A percentile compares a stretch with the other conserved stretches of the same genome.
These are phyloP conservation scores for Wickerhamiella vanderwaltii DNA, from an alignment of 805 yeast genomes.

Conservation along the genomic window DNA sequence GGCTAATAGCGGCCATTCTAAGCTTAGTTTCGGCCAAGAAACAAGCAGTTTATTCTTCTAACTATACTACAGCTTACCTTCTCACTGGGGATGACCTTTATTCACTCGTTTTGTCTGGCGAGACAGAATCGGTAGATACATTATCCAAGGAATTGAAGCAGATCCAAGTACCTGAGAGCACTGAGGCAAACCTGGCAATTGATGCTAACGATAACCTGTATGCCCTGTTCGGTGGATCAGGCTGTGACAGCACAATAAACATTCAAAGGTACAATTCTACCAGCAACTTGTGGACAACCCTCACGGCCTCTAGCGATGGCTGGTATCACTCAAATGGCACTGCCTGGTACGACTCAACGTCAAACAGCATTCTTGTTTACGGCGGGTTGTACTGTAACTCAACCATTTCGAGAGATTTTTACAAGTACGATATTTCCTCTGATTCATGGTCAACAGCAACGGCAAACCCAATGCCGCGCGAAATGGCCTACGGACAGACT, in stretches of 20 bases:
- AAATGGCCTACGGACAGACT: conserved; percentile 19
- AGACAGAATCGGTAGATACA: background rate
- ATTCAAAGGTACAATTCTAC: conserved; percentile 18
- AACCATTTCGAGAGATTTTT: conserved; percentile 17
- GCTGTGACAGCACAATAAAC: conserved; percentile 19
- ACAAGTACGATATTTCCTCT: conserved; percentile 18
- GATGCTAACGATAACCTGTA: conserved; percentile 14
- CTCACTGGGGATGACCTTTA: conserved; percentile 3
- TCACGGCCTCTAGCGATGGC: conserved; percentile 17
- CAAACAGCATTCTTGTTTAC: conserved; percentile 22
- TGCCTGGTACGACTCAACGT: conserved; percentile 21
- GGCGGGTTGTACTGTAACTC: conserved; percentile 25
- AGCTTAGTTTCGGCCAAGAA: background rate
- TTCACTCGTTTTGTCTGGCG: conserved; percentile 4
- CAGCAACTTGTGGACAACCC: conserved; percentile 19
- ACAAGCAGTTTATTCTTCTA: conserved; percentile 12
- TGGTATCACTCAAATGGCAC: conserved; percentile 21
- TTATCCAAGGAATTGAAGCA: conserved; percentile 10
- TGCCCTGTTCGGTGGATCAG: conserved; percentile 19
- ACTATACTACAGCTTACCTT: conserved; percentile 7
- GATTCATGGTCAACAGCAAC: conserved; percentile 14
- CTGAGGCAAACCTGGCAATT: conserved; percentile 22
- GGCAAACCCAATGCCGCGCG: conserved; percentile 20
- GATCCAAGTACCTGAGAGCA: conserved; percentile 22
- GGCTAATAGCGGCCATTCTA: conserved; percentile 1